Conservation (phyloP, 257 asterid genomes). For the Salvia splendens region DNA sequence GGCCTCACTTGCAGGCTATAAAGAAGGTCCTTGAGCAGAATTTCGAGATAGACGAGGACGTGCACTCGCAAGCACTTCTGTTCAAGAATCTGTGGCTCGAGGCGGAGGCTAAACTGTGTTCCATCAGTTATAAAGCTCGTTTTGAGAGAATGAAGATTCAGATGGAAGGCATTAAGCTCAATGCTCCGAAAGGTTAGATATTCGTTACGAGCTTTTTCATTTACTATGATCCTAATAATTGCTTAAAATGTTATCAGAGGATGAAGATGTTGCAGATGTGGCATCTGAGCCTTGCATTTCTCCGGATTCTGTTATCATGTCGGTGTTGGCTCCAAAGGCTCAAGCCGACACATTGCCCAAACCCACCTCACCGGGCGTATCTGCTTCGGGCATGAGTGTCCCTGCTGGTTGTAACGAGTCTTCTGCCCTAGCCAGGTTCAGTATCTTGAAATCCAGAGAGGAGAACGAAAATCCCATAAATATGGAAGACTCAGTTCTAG, state of each 20-base stretch:
- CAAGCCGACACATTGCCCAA: constrained; percentile 14
- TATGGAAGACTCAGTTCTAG: no score
- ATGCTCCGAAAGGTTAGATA: constrained; percentile 54
- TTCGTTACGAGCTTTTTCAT: neutral
- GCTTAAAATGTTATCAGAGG: constrained; percentile 32
- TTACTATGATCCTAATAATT: constrained; percentile 29
- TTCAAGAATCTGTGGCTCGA: constrained; percentile 92
- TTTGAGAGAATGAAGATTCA: constrained; percentile 68
- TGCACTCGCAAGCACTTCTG: constrained; percentile 61
- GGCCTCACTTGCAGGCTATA: constrained; percentile 53
- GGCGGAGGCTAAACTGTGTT: constrained; percentile 87
- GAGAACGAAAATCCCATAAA: no score
- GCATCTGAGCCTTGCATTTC: constrained; percentile 29
- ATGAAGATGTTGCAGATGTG: constrained; percentile 32
- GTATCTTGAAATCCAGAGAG: neutral
- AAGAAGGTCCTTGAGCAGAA: constrained; percentile 77
- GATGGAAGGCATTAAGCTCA: constrained; percentile 53
- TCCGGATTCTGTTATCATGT: constrained; percentile 27
- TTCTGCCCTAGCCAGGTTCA: constrained; percentile 51
- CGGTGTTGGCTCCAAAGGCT: constrained; percentile 27
- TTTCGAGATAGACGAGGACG: constrained; percentile 53
- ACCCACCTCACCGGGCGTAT: constrained; percentile 21
- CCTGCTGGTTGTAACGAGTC: constrained; percentile 45
- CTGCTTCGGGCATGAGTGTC: constrained; percentile 29
- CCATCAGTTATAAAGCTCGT: constrained; percentile 74